Evolutionary conservation across 768 basidiomycete species (phyloP).

Genomic region (Pulveroboletus sp.): DNA sequence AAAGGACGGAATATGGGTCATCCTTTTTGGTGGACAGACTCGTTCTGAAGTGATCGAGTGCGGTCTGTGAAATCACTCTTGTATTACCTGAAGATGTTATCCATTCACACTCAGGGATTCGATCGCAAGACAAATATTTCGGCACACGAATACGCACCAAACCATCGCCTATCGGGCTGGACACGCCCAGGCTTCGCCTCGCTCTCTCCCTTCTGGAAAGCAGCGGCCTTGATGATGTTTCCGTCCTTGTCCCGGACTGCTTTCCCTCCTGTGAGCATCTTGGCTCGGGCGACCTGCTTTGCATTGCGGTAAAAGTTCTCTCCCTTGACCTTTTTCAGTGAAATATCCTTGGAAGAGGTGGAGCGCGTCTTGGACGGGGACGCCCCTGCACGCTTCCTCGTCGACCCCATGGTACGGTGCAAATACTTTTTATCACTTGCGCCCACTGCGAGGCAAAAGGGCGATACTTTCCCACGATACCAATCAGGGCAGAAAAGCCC

Average conservation of each 20-base stretch:
- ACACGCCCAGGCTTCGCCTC: constrained; percentile 89
- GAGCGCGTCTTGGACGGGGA: constrained; percentile 36
- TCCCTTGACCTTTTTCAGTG: constrained; percentile 76
- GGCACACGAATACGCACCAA: constrained; percentile 58
- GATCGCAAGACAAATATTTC: background rate
- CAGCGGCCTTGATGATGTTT: constrained; percentile 89
- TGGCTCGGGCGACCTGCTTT: constrained; percentile 77
- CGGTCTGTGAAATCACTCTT: constrained; percentile 95
- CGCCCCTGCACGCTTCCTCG: constrained; percentile 28
- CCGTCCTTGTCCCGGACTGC: constrained; percentile 89
- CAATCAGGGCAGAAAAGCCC: background rate
- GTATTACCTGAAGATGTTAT: constrained; percentile 72
- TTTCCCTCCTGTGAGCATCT: constrained; percentile 93
- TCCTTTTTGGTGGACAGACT: constrained; percentile 80
- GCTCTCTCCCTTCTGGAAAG: constrained; percentile 93
- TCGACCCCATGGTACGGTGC: constrained; percentile 22
- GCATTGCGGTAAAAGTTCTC: constrained; percentile 99
- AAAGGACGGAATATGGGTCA: constrained; percentile 94
- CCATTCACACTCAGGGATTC: constrained; percentile 5
- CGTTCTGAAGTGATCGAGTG: constrained; percentile 93
- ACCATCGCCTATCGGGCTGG: constrained; percentile 95
- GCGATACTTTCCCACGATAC: constrained; percentile 10
- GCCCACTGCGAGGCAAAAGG: background rate
- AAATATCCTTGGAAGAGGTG: constrained; percentile 47
- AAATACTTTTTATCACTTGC: background rate